Conservation (phyloP, 305 asterid genomes). For the Fraxinus xanthoxyloides region DNA sequence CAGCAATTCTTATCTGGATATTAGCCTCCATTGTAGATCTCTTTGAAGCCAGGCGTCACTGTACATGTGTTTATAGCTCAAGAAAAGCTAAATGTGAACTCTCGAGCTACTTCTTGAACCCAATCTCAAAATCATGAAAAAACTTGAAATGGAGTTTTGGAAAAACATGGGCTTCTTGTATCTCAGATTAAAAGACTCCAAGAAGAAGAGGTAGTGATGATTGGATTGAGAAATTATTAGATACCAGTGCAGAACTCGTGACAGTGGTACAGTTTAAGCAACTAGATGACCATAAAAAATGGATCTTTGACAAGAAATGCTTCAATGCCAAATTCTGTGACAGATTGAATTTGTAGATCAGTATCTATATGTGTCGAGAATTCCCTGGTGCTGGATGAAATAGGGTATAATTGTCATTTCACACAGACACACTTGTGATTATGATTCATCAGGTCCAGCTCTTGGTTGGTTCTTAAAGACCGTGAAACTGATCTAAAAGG, state of each 20-base stretch:
- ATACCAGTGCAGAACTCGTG: constrained; percentile 12
- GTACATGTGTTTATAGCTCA: constrained; percentile 29
- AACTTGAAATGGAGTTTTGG: constrained; percentile 27
- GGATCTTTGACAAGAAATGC: constrained; percentile 27
- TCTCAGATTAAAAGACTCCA: constrained; percentile 10
- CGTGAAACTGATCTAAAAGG: not conserved
- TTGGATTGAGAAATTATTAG: constrained; percentile 46
- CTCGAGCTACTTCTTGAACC: constrained; percentile 25
- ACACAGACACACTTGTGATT: not conserved
- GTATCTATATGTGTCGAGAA: not conserved
- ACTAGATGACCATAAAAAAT: constrained; percentile 30
- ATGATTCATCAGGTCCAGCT: not conserved
- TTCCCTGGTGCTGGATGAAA: not conserved
- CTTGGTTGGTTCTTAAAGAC: not conserved
- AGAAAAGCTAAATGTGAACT: constrained; percentile 23
- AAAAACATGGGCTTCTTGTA: constrained; percentile 24
- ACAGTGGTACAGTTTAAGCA: constrained; percentile 12
- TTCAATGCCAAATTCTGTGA: constrained; percentile 9
- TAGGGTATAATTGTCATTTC: not conserved
- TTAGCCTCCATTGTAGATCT: constrained; percentile 44
- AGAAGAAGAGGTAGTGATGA: constrained; percentile 28
- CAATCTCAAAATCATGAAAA: constrained; percentile 29
- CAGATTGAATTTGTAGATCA: not conserved
- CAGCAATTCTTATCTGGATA: constrained; percentile 26
- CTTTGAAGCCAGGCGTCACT: not conserved